Percentiles rank a stretch among this genome's conserved stretches.
phyloP scores from a whole-genome alignment of 805 yeast species.

The Lipomyces lipofer region DNA sequence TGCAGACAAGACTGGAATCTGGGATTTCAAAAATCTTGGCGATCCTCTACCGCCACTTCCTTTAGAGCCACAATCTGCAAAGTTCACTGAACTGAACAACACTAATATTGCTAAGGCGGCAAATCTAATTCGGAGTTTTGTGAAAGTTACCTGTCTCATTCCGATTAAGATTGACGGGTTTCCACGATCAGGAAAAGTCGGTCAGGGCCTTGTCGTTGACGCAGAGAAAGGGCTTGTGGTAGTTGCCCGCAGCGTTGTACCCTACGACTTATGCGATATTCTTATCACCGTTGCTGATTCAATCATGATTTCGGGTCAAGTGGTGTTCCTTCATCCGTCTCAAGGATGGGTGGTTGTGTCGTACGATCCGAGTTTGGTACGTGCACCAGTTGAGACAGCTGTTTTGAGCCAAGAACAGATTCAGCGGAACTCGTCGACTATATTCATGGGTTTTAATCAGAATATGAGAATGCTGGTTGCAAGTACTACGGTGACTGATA shows the following conservation, averaged over 20 bases:
- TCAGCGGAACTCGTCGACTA: conserved; percentile 70
- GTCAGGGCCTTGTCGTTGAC: conserved; percentile 80
- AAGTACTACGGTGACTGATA: conserved; percentile 73
- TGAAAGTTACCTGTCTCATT: conserved; percentile 61
- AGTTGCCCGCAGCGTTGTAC: conserved; percentile 74
- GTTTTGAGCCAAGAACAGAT: conserved; percentile 56
- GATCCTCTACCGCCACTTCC: conserved; percentile 59
- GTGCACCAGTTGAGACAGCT: conserved; percentile 72
- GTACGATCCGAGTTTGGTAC: conserved; percentile 73
- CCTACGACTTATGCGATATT: conserved; percentile 79
- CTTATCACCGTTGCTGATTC: conserved; percentile 83
- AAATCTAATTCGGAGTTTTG: conserved; percentile 64
- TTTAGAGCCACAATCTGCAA: conserved; percentile 61
- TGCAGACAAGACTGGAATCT: conserved; percentile 50
- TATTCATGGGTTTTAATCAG: conserved; percentile 79
- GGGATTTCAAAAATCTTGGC: conserved; percentile 56
- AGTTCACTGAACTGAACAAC: conserved; percentile 41
- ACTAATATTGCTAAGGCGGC: conserved; percentile 54
- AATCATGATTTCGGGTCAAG: conserved; percentile 73
- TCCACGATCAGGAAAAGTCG: conserved; percentile 59
- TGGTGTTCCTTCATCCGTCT: conserved; percentile 81
- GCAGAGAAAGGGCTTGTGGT: conserved; percentile 76
- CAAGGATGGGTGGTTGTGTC: conserved; percentile 81
- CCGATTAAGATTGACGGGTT: conserved; percentile 78
- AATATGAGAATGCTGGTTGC: conserved; percentile 69